Evolutionary conservation across 257 asterid genomes (phyloP).

Genomic region (Parsonsia alboflavescens): DNA sequence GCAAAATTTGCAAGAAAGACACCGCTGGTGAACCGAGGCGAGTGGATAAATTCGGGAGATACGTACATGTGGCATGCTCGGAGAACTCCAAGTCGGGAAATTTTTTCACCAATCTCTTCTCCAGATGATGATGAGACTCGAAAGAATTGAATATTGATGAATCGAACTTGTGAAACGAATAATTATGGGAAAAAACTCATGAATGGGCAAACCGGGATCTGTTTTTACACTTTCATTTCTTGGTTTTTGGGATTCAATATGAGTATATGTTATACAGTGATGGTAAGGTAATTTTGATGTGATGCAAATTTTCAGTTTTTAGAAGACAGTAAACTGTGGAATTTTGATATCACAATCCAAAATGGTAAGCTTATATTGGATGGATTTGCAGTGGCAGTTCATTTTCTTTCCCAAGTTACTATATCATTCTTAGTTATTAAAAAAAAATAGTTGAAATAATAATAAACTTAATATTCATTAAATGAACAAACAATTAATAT

Average conservation of each 20-base stretch:
- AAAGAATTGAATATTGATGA: background rate
- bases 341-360: background rate
- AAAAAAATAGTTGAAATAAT: no score
- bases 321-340: background rate
- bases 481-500: no score
- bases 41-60: constrained; percentile 77
- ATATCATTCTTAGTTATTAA: no score
- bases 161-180: background rate
- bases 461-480: no score
- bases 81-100: constrained; percentile 55
- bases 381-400: background rate
- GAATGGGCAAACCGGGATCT: background rate
- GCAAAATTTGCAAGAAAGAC: constrained; percentile 94
- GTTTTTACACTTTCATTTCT: background rate
- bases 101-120: constrained; percentile 76
- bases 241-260: background rate
- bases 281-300: background rate
- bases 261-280: background rate
- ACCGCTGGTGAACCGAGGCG: constrained; percentile 80
- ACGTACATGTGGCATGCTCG: constrained; percentile 72
- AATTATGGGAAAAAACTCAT: background rate
- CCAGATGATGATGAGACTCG: constrained; percentile 21
- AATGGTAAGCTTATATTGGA: background rate
- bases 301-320: background rate
- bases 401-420: background rate